These are phyloP conservation scores for Globisporangium yorkense DNA, from an alignment of 352 stramenopile genomes.

Conservation along the genomic window DNA sequence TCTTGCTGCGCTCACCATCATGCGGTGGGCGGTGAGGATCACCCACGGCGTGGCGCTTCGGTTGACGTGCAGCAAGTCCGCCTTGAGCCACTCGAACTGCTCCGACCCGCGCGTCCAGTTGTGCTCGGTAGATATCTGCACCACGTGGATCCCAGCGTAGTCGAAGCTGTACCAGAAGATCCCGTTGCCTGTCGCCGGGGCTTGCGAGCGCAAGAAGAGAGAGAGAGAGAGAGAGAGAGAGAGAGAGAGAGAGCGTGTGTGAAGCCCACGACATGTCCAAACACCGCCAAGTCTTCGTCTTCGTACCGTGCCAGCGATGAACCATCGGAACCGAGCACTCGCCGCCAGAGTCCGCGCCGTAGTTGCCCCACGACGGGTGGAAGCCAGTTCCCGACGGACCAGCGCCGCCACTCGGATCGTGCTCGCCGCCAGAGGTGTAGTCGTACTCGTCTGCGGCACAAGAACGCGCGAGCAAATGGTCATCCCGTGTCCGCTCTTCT, in stretches of 20 bases:
- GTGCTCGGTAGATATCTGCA: conserved; percentile 90
- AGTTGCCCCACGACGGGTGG: conserved; percentile 65
- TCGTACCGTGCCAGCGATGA: conserved; percentile 54
- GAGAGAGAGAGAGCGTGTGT: neutral
- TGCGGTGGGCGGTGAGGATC: conserved; percentile 86
- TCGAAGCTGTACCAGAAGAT: conserved; percentile 91
- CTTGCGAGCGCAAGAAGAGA: conserved; percentile 17
- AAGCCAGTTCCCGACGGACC: conserved; percentile 40
- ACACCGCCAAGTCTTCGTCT: neutral
- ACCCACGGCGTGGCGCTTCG: conserved; percentile 86
- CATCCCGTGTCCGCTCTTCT: neutral
- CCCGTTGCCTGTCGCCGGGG: conserved; percentile 49
- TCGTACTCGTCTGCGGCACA: conserved; percentile 44
- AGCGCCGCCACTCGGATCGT: conserved; percentile 47
- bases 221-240: conserved; percentile 5
- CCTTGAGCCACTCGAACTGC: conserved; percentile 86
- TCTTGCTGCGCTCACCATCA: conserved; percentile 43
- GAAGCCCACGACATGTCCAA: neutral
- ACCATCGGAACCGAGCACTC: conserved; percentile 67
- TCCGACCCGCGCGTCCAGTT: conserved; percentile 77
- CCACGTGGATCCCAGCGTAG: conserved; percentile 82
- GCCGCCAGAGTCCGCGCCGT: conserved; percentile 47
- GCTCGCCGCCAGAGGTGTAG: conserved; percentile 45
- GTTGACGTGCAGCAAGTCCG: conserved; percentile 74
- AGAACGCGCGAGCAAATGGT: neutral